Evolutionary conservation across 2,329 filamentous ascomycete species (phyloP).

Genomic region (Paradendryphiella salina): DNA sequence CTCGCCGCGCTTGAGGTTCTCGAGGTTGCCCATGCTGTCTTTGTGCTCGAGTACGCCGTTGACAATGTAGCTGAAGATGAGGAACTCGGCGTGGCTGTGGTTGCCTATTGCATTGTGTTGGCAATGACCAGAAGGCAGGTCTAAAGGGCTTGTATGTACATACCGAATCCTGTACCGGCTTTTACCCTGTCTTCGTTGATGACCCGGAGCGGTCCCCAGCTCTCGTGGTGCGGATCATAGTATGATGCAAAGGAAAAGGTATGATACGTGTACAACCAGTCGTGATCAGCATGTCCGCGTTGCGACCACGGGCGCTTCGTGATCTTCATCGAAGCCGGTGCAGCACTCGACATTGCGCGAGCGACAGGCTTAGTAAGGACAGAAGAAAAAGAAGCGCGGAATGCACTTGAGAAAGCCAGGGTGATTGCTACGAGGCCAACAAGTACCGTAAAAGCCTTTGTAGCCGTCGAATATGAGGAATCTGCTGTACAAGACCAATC

Average conservation of each 20-base stretch:
- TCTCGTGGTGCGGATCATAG: conserved; percentile 67
- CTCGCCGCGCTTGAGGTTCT: conserved; percentile 77
- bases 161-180: conserved; percentile 70
- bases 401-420: conserved; percentile 51
- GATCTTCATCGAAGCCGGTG: conserved; percentile 60
- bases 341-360: conserved; percentile 48
- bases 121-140: background rate
- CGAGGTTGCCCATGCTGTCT: conserved; percentile 73
- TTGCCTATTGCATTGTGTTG: conserved; percentile 54
- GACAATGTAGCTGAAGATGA: conserved; percentile 90
- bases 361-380: conserved; percentile 36
- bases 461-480: conserved; percentile 24
- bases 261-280: conserved; percentile 87
- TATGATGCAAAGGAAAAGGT: conserved; percentile 79
- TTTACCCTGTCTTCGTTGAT: conserved; percentile 87
- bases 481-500: conserved; percentile 17
- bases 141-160: background rate
- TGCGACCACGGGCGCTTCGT: conserved; percentile 70
- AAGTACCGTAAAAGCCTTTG: conserved; percentile 36
- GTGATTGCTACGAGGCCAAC: conserved; percentile 48
- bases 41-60: conserved; percentile 83
- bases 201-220: conserved; percentile 77
- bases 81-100: conserved; percentile 81
- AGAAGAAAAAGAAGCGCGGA: conserved; percentile 45
- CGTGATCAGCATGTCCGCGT: conserved; percentile 78